Conservation (phyloP, 169 alveolate species). For the Cryptosporidium sp. region DNA sequence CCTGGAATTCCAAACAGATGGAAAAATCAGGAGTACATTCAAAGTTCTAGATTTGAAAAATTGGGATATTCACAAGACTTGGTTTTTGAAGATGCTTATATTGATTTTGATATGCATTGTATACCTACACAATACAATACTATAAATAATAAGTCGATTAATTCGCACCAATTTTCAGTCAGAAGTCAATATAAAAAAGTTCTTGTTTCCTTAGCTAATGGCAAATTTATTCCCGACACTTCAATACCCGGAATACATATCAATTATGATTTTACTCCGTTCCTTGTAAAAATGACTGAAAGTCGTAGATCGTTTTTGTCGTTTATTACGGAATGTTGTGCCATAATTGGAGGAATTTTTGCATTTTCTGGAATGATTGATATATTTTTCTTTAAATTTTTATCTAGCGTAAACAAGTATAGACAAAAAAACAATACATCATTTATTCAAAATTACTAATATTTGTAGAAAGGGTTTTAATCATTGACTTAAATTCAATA, state of each 20-base stretch:
- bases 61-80: slow-evolving; percentile 1
- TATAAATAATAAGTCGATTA: slow-evolving; percentile 43
- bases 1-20: slow-evolving; percentile 51
- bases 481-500: too few species aligned
- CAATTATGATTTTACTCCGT: slow-evolving; percentile 69
- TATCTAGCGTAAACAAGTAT: slow-evolving; percentile 5
- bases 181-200: slow-evolving; percentile 63
- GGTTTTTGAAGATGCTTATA: slow-evolving; percentile 42
- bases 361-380: slow-evolving; percentile 76
- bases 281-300: slow-evolving; percentile 63
- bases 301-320: slow-evolving; percentile 61
- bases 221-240: slow-evolving; percentile 63
- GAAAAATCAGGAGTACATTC: slow-evolving; percentile 53
- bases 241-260: slow-evolving; percentile 68
- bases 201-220: slow-evolving; percentile 34
- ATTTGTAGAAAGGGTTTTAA: neutral
- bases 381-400: slow-evolving; percentile 43
- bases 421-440: slow-evolving; percentile 5
- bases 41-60: slow-evolving; percentile 24
- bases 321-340: slow-evolving; percentile 63
- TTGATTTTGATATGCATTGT: slow-evolving; percentile 75
- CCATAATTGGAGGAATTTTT: slow-evolving; percentile 74
- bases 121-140: slow-evolving; percentile 70
- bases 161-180: slow-evolving; percentile 64
- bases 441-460: slow-evolving; percentile 39